Conservation (phyloP, 2,329 filamentous ascomycete genomes). For the Ascochyta rabiei region DNA sequence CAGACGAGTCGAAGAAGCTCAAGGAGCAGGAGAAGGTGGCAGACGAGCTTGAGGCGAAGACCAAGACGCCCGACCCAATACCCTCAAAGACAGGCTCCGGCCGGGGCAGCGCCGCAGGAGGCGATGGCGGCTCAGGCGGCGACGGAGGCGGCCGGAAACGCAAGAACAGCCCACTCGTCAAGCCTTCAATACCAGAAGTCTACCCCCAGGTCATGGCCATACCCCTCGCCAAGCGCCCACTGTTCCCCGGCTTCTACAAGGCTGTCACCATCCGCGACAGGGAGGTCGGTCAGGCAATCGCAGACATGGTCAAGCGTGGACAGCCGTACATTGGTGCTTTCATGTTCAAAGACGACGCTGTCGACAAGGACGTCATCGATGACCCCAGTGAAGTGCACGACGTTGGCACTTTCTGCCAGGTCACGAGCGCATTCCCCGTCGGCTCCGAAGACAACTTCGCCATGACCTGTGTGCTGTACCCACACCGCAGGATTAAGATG, state of each 20-base stretch:
- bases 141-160: slow-evolving; percentile 71
- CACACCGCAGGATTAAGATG: slow-evolving; percentile 91
- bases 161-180: slow-evolving; percentile 77
- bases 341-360: slow-evolving; percentile 93
- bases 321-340: slow-evolving; percentile 98
- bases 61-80: slow-evolving; percentile 57
- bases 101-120: slow-evolving; percentile 65
- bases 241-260: slow-evolving; percentile 99
- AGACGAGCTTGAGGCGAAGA: slow-evolving; percentile 51
- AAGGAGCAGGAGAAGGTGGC: slow-evolving; percentile 51
- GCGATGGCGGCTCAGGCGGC: slow-evolving; percentile 52
- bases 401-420: slow-evolving; percentile 95
- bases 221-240: slow-evolving; percentile 87
- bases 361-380: slow-evolving; percentile 92
- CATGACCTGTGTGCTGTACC: slow-evolving; percentile 92
- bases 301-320: slow-evolving; percentile 94
- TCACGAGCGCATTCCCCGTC: slow-evolving; percentile 93
- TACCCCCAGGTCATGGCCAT: slow-evolving; percentile 98
- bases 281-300: slow-evolving; percentile 87
- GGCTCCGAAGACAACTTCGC: slow-evolving; percentile 78
- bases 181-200: slow-evolving; percentile 88
- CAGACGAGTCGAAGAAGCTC: slow-evolving; percentile 51
- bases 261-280: slow-evolving; percentile 95
- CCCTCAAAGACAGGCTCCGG: slow-evolving; percentile 61
- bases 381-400: slow-evolving; percentile 91